Percentiles rank a stretch among this genome's conserved stretches.
These are phyloP conservation scores for Fusarium circinatum DNA, from an alignment of 2,329 filamentous ascomycete genomes.

Conservation along the genomic window DNA sequence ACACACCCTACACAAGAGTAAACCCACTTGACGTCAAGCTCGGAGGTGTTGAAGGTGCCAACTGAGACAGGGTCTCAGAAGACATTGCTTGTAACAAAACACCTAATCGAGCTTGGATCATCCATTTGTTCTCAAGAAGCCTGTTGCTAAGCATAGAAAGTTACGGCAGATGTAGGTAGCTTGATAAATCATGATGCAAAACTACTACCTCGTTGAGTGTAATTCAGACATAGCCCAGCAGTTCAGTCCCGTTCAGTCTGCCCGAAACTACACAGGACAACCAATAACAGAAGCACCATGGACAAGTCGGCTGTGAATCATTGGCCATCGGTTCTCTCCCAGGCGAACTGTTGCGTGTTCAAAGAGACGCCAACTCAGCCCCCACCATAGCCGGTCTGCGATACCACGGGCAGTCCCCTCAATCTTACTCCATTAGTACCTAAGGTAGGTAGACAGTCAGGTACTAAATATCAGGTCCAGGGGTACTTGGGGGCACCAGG, in stretches of 20 bases:
- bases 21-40: not conserved
- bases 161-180: not conserved
- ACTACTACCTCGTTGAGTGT: not conserved
- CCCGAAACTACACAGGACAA: not conserved
- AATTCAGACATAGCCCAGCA: not conserved
- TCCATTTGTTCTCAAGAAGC: not conserved
- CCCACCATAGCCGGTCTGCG: slow-evolving; percentile 7
- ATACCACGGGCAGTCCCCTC: not conserved
- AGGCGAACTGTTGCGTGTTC: slow-evolving; percentile 3
- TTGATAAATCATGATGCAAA: not conserved
- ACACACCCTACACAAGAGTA: not conserved
- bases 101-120: not conserved
- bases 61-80: not conserved
- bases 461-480: slow-evolving; percentile 17
- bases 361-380: slow-evolving; percentile 6
- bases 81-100: not conserved
- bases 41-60: not conserved
- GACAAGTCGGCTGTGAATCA: slow-evolving; percentile 16
- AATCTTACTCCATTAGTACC: not conserved
- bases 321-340: not conserved
- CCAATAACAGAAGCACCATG: not conserved
- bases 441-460: not conserved
- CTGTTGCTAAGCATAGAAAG: too few species aligned
- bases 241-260: not conserved
- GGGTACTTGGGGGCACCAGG: slow-evolving; percentile 29